Evolutionary conservation across 1,139 yeast species (phyloP).

Genomic region (Yamadazyma songkhlaensis): DNA sequence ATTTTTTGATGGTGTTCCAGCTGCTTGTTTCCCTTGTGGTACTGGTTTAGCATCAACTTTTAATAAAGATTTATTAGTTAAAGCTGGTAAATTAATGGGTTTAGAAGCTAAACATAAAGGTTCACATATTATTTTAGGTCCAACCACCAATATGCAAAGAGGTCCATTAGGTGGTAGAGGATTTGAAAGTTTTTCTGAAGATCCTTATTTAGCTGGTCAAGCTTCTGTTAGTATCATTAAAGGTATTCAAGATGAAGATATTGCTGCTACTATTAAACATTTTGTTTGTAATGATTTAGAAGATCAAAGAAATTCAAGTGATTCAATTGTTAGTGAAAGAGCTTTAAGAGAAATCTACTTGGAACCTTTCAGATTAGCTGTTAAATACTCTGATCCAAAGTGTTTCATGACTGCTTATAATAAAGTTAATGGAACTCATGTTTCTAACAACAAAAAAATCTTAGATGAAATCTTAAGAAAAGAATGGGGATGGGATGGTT

Average conservation of each 20-base stretch:
- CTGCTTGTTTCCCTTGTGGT: conserved; percentile 30
- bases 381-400: conserved; percentile 34
- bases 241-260: conserved; percentile 27
- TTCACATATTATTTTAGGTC: conserved; percentile 28
- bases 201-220: conserved; percentile 27
- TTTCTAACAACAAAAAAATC: conserved; percentile 39
- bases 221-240: conserved; percentile 23
- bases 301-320: conserved; percentile 46
- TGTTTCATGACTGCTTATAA: conserved; percentile 56
- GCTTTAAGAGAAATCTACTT: conserved; percentile 60
- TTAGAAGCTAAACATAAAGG: conserved; percentile 24
- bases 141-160: conserved; percentile 27
- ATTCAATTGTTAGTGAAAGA: conserved; percentile 48
- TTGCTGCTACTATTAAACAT: conserved; percentile 59
- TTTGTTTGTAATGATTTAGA: conserved; percentile 59
- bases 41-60: conserved; percentile 39
- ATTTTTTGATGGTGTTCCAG: conserved; percentile 23
- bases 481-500: conserved; percentile 41
- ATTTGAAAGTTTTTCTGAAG: conserved; percentile 30
- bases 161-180: conserved; percentile 31
- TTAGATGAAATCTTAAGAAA: conserved; percentile 36
- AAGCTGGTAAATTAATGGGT: conserved; percentile 25
- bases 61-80: conserved; percentile 19
- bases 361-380: conserved; percentile 58
- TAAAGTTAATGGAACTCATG: conserved; percentile 55